Percentiles rank a stretch among this genome's conserved stretches.
Conservation (phyloP, 306 rosid species). For the Carpinus fangiana region DNA sequence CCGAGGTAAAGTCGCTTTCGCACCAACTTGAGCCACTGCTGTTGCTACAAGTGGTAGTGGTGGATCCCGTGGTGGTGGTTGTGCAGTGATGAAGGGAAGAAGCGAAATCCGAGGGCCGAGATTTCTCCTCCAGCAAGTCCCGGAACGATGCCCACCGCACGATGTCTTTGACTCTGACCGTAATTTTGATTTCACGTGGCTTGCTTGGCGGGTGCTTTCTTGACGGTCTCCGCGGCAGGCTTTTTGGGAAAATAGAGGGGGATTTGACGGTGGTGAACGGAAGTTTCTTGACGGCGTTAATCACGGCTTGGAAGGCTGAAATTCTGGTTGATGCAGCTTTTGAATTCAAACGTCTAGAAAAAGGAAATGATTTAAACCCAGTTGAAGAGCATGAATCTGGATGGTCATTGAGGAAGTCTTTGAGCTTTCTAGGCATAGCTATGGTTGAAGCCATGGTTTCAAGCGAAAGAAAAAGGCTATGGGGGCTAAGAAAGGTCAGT, state of each 20-base stretch:
- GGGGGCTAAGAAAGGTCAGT: neutral
- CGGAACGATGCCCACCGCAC: slow-evolving; percentile 78
- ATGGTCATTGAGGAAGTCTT: slow-evolving; percentile 62
- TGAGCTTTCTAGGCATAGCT: slow-evolving; percentile 54
- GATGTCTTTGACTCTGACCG: slow-evolving; percentile 68
- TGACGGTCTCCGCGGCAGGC: slow-evolving; percentile 50
- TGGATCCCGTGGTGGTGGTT: slow-evolving; percentile 32
- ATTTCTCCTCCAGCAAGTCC: slow-evolving; percentile 42
- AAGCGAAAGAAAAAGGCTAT: neutral
- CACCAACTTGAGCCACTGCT: slow-evolving; percentile 71
- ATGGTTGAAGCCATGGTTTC: slow-evolving; percentile 34
- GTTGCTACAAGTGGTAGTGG: slow-evolving; percentile 25
- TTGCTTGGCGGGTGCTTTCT: slow-evolving; percentile 8
- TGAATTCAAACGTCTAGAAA: slow-evolving; percentile 20
- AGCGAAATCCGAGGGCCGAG: slow-evolving; percentile 39
- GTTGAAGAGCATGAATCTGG: slow-evolving; percentile 50
- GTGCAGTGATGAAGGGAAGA: slow-evolving; percentile 34
- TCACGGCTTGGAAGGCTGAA: slow-evolving; percentile 57
- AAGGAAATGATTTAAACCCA: slow-evolving; percentile 51
- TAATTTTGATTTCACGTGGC: slow-evolving; percentile 27
- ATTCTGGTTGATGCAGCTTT: slow-evolving; percentile 25
- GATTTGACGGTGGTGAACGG: slow-evolving; percentile 44
- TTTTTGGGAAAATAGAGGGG: slow-evolving; percentile 45
- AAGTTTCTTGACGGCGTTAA: slow-evolving; percentile 50
- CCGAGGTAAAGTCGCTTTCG: slow-evolving; percentile 66